Evolutionary conservation across 1,284 basidiomycete species (phyloP).

Genomic region (Moesziomyces aphidis): DNA sequence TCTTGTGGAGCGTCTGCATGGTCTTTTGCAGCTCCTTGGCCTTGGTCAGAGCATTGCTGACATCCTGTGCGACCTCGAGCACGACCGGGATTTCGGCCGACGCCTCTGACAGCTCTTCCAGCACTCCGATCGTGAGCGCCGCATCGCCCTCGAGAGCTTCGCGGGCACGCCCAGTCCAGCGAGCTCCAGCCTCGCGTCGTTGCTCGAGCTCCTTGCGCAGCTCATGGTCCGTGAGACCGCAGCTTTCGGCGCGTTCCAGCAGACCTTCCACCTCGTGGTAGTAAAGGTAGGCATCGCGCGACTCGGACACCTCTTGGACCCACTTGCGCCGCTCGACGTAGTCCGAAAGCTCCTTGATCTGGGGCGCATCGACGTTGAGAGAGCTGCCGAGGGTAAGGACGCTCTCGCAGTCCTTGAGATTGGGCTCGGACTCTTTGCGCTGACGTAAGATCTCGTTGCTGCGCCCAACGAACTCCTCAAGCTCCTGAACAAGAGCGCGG

Average conservation of each 20-base stretch:
- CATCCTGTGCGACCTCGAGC: conserved; percentile 35
- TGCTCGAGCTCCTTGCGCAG: conserved; percentile 38
- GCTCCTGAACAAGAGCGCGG: conserved; percentile 74
- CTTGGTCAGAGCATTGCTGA: conserved; percentile 35
- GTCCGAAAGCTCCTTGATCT: conserved; percentile 79
- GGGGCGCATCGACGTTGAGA: conserved; percentile 80
- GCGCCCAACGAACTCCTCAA: conserved; percentile 74
- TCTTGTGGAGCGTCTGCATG: conserved; percentile 26
- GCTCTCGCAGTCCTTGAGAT: conserved; percentile 76
- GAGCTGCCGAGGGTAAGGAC: conserved; percentile 78
- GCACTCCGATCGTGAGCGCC: conserved; percentile 21
- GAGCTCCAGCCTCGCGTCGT: conserved; percentile 38
- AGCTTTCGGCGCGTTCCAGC: conserved; percentile 76
- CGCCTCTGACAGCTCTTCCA: conserved; percentile 44
- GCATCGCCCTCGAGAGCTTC: conserved; percentile 16
- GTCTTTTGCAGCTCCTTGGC: conserved; percentile 44
- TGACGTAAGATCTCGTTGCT: conserved; percentile 69
- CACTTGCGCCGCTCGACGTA: conserved; percentile 79
- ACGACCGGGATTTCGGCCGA: conserved; percentile 45
- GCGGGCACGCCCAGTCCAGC: conserved; percentile 41
- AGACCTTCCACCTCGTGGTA: conserved; percentile 73
- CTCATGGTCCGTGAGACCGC: conserved; percentile 72
- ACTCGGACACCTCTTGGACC: conserved; percentile 71
- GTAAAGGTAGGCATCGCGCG: conserved; percentile 66
- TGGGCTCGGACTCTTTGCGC: conserved; percentile 15